Base-by-base conservation (phyloP, 1,284 basidiomycete species). In the Ganoderma lucidum region DNA sequence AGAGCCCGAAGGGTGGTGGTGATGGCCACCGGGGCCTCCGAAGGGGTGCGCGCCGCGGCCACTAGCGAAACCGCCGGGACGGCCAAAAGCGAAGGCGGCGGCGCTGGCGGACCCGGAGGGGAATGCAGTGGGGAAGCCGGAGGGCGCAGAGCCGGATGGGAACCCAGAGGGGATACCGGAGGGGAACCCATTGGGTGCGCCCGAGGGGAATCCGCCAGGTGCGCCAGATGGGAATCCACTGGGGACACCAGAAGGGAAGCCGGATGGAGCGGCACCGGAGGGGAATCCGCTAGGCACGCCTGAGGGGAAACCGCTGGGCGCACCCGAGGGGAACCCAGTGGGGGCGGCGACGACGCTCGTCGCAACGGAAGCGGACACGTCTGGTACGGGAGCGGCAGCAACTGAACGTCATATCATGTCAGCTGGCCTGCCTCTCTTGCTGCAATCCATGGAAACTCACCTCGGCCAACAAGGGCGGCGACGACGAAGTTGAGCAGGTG, bases 381-480 rank as follows among this genome's bases (percentile, higher is more conserved):
- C 48, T 51, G 48, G 48, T 14, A 51, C 48, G 48, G 48, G 48
- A 28, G 48, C 48, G 23, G 48, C 48, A 51, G 23, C 48, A 51
- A 28, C 48, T 51, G 10, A 12, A 28, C 12, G 12, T 2, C 15
- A 4, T 8, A 28, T 5, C 23, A 5, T 51, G 23, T 51, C 23
- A 14, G 12, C 0, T 0, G 23, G 23, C 4, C 48, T 51, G 10
- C 4, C 17, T 19, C 6, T 19, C 3, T 1, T 14, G 9, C 4
- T 10, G 2, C 23, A 28, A 51, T 28, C 1, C 23, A 23, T 23
- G 23, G 10, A 28, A 0, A 28, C 48, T 51, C 23, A 51, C 48
- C 48, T 51, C 48, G 48, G 48, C 48, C 48, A 51, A 51, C 48
- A 51, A 51, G 48, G 48, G 48, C 48, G 12, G 48, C 48, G 23